Base-by-base conservation (phyloP, 176 grass and related monocot species). In the Ensete glaucum region DNA sequence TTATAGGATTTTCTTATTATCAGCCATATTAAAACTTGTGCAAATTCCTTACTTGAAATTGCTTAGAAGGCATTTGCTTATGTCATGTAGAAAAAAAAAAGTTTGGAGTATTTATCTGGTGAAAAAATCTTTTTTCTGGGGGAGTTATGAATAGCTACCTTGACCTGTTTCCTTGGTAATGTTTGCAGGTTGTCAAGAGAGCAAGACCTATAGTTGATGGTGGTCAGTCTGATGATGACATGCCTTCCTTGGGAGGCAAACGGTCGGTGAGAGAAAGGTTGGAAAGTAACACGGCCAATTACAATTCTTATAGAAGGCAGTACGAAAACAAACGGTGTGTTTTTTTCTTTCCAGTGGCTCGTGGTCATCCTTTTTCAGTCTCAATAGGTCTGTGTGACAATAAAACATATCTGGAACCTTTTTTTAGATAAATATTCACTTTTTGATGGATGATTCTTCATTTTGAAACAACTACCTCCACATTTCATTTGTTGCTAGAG, bases 181-280 rank as follows among this genome's bases (percentile, higher is more conserved):
- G 9, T 64, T 69, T 77, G 51, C 77, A 92, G 90, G 86, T 92
- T 80, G 86, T 89, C 50, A 89, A 87, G 88, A 92, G 84, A 71
- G 77, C 34, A 51, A 21, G 58, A 76, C 71, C 76, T 82, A 62
- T 80, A 9, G 55, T 77, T 81, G 86, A 81, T 76, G 25, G 50
- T 29, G 26, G 54, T 80, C 59, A 84, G 56, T 65, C 69, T 72
- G 81, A 86, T 78, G 79, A 75, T 62, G 26, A 69, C 29, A 16
- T 73, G 73, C 67, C 52, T 72, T 65, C 78, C 1, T 78, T 43
- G 1, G 84, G 82, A 51, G 73, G 78, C 62, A 89, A 92, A n/a
- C 76, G 82, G n/a, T 23, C 79, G 62, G 51, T 85, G 53, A 82
- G 84, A 54, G 90, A 89, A 67, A 87, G 90, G 53, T 81, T 92